phyloP scores from a whole-genome alignment of 2,329 filamentous ascomycete genomes.

The Bipolaris gigantea region DNA sequence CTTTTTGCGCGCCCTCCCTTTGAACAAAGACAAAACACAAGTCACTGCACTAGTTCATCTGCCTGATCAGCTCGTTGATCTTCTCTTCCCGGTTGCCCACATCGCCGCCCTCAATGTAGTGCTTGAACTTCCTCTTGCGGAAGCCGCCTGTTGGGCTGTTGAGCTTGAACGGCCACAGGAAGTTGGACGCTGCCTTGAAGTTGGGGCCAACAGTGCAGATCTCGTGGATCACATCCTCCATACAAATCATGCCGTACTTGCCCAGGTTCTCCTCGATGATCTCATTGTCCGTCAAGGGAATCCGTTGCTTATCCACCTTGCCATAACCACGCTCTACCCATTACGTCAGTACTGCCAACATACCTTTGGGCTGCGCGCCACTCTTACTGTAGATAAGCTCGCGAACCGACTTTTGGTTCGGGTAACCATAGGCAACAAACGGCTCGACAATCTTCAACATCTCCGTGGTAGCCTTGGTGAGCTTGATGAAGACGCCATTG shows the following conservation, averaged over 20 bases:
- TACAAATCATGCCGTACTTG: conserved; percentile 97
- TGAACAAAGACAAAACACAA: conserved; percentile 7
- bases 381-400: conserved; percentile 99
- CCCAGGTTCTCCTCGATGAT: conserved; percentile 96
- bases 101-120: conserved; percentile 98
- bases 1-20: conserved; percentile 15
- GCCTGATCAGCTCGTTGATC: conserved; percentile 93
- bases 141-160: conserved; percentile 98
- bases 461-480: conserved; percentile 96
- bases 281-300: conserved; percentile 94
- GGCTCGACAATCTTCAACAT: conserved; percentile 99
- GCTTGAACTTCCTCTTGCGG: conserved; percentile 96
- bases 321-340: conserved; percentile 78
- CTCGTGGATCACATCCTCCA: conserved; percentile 99
- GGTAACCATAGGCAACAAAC: conserved; percentile 98
- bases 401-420: conserved; percentile 98
- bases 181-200: conserved; percentile 97
- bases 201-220: conserved; percentile 96
- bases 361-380: conserved; percentile 60
- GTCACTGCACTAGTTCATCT: conserved; percentile 83
- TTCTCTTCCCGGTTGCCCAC: conserved; percentile 97
- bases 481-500: conserved; percentile 96
- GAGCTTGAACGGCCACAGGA: conserved; percentile 99
- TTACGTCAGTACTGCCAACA: conserved; percentile 11
- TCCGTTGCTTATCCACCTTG: conserved; percentile 97